Conservation (phyloP, 2,329 filamentous ascomycete species). For the Aspergillus sp. region DNA sequence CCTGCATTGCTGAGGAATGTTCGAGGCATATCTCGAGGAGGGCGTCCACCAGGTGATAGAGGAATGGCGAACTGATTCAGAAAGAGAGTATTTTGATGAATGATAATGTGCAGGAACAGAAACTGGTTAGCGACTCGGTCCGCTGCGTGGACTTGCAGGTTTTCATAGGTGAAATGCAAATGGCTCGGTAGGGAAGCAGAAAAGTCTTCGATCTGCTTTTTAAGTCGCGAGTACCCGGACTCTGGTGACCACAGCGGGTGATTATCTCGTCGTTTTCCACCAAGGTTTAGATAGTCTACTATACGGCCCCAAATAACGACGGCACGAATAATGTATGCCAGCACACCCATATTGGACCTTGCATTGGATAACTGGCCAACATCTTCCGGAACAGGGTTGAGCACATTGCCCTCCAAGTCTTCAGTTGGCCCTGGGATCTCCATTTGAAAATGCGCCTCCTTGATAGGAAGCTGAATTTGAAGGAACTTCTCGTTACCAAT, state of each 20-base stretch:
- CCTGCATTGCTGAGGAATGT: constrained; percentile 75
- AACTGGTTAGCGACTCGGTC: constrained; percentile 89
- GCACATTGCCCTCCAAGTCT: constrained; percentile 70
- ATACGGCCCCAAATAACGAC: constrained; percentile 89
- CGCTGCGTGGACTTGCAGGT: constrained; percentile 78
- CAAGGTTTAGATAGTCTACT: constrained; percentile 86
- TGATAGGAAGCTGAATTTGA: constrained; percentile 85
- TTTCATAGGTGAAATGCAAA: constrained; percentile 76
- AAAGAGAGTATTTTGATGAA: constrained; percentile 87
- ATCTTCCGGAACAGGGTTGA: constrained; percentile 61
- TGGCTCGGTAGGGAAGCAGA: constrained; percentile 66
- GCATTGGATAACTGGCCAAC: constrained; percentile 66
- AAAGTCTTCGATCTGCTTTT: constrained; percentile 70
- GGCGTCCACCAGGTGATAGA: constrained; percentile 61
- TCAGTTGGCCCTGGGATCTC: constrained; percentile 89
- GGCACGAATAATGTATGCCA: constrained; percentile 81
- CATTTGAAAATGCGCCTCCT: constrained; percentile 84
- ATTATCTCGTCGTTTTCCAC: constrained; percentile 75
- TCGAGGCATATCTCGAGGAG: constrained; percentile 70
- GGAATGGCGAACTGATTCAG: constrained; percentile 84
- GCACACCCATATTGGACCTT: constrained; percentile 87
- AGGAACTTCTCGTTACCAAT: constrained; percentile 89
- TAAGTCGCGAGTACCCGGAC: constrained; percentile 73
- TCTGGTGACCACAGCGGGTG: constrained; percentile 77
- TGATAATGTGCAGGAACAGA: constrained; percentile 83